phyloP scores from a whole-genome alignment of 345 rosid species.

The Streptanthus diversifolius region DNA sequence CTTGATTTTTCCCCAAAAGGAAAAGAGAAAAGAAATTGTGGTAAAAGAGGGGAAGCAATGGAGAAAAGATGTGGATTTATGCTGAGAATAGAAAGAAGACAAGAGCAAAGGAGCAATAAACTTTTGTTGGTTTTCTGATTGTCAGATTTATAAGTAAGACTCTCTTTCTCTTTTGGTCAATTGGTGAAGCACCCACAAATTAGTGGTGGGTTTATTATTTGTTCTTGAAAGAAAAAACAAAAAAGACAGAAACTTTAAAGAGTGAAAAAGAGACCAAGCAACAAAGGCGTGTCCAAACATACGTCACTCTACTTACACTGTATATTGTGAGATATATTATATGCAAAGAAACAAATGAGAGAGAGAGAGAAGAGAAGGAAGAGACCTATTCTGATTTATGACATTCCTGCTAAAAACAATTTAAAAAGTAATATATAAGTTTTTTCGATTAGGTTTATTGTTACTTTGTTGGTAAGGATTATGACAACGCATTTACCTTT shows the following conservation, averaged over 20 bases:
- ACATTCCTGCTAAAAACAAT: slow-evolving; percentile 31
- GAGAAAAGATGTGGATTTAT: slow-evolving; percentile 37
- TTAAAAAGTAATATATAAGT: neutral
- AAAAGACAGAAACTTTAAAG: slow-evolving; percentile 12
- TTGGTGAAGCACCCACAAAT: slow-evolving; percentile 37
- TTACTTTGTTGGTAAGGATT: neutral
- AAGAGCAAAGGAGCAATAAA: slow-evolving; percentile 37
- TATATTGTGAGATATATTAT: neutral
- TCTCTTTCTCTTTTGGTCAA: slow-evolving; percentile 26
- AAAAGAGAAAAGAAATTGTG: slow-evolving; percentile 34
- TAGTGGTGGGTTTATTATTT: slow-evolving; percentile 30
- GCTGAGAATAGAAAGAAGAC: slow-evolving; percentile 50
- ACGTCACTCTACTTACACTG: slow-evolving; percentile 30
- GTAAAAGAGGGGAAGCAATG: slow-evolving; percentile 19
- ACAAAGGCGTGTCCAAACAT: slow-evolving; percentile 28
- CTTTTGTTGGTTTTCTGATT: slow-evolving; percentile 33
- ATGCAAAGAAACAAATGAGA: neutral
- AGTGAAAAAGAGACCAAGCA: slow-evolving; percentile 22
- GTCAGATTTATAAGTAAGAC: slow-evolving; percentile 23
- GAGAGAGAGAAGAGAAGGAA: slow-evolving; percentile 2
- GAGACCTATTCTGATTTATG: slow-evolving; percentile 36
- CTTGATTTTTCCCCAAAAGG: neutral
- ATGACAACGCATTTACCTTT: slow-evolving; percentile 20
- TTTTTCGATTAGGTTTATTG: neutral
- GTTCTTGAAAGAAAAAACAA: slow-evolving; percentile 11